A percentile compares a stretch with the other conserved stretches of the same genome.
Conservation (phyloP, 2,329 filamentous ascomycete species). For the Neopestalotiopsis sp. region DNA sequence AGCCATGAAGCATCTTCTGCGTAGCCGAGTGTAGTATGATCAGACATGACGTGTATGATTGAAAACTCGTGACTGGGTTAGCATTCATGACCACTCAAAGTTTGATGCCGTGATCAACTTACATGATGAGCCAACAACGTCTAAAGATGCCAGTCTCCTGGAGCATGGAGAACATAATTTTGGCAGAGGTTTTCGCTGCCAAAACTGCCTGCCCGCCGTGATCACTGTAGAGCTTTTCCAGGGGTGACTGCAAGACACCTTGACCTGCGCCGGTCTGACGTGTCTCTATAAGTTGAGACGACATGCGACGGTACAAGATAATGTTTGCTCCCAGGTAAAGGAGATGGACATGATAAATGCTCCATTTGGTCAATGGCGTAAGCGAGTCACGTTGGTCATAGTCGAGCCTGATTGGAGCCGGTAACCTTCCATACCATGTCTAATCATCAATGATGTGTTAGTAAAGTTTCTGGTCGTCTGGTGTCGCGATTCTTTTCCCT, state of each 20-base stretch:
- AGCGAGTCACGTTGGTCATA: slow-evolving; percentile 13
- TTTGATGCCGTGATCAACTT: slow-evolving; percentile 10
- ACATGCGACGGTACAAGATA: slow-evolving; percentile 37
- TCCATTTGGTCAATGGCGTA: slow-evolving; percentile 19
- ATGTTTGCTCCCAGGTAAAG: slow-evolving; percentile 37
- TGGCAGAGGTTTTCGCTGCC: slow-evolving; percentile 32
- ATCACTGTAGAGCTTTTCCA: slow-evolving; percentile 19
- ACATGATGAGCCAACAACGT: slow-evolving; percentile 38
- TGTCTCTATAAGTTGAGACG: slow-evolving; percentile 28
- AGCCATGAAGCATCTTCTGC: slow-evolving; percentile 36
- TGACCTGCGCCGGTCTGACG: neutral
- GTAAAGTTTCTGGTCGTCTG: neutral
- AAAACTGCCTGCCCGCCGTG: slow-evolving; percentile 30
- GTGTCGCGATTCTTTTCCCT: neutral
- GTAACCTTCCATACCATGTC: slow-evolving; percentile 34
- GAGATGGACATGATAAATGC: slow-evolving; percentile 35
- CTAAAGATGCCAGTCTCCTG: slow-evolving; percentile 27
- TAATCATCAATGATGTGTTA: neutral
- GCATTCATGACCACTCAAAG: too few relatives aligned
- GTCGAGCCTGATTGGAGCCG: slow-evolving; percentile 27
- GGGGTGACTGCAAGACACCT: neutral
- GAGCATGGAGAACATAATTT: slow-evolving; percentile 29
- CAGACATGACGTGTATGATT: slow-evolving; percentile 35
- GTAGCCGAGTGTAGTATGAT: slow-evolving; percentile 35
- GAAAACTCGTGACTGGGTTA: slow-evolving; percentile 26